Percentiles rank a stretch among this genome's conserved stretches.
Evolutionary conservation across 2,329 filamentous ascomycete species (phyloP).

Genomic region (Nothophoma quercina): DNA sequence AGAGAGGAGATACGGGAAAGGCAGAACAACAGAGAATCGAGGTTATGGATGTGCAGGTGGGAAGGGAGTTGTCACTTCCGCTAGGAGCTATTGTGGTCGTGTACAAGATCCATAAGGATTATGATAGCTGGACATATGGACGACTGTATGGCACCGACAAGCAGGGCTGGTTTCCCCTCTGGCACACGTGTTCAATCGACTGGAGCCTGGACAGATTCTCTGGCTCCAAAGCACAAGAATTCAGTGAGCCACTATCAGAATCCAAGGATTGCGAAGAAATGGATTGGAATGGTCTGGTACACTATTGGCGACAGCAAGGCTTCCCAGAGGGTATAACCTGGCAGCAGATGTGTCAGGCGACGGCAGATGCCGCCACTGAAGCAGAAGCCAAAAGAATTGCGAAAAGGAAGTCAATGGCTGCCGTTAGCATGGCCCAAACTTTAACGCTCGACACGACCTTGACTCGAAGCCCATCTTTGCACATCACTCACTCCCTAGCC

Average conservation of each 20-base stretch:
- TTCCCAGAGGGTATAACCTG: neutral
- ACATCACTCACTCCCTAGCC: too few relatives aligned
- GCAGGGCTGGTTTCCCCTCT: conserved; percentile 2
- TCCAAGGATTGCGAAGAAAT: neutral
- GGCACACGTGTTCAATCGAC: conserved; percentile 6
- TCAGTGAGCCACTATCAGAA: neutral
- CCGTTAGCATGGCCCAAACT: too few relatives aligned
- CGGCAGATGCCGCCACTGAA: neutral
- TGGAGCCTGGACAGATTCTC: conserved; percentile 10
- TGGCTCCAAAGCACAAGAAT: neutral
- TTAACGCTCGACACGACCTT: too few relatives aligned
- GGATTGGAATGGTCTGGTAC: neutral
- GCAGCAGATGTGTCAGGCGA: neutral
- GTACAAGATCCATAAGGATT: conserved; percentile 2
- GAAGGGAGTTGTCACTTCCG: neutral
- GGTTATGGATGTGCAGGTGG: neutral
- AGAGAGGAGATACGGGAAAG: neutral
- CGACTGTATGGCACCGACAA: neutral
- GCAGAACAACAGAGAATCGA: neutral
- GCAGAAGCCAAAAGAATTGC: neutral
- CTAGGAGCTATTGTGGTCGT: conserved; percentile 1
- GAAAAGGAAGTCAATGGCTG: too few relatives aligned
- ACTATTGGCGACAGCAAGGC: neutral
- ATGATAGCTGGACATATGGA: conserved; percentile 6
- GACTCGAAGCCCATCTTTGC: too few relatives aligned